phyloP scores from a whole-genome alignment of 352 stramenopile species.

The Thalassiosira exigua region DNA sequence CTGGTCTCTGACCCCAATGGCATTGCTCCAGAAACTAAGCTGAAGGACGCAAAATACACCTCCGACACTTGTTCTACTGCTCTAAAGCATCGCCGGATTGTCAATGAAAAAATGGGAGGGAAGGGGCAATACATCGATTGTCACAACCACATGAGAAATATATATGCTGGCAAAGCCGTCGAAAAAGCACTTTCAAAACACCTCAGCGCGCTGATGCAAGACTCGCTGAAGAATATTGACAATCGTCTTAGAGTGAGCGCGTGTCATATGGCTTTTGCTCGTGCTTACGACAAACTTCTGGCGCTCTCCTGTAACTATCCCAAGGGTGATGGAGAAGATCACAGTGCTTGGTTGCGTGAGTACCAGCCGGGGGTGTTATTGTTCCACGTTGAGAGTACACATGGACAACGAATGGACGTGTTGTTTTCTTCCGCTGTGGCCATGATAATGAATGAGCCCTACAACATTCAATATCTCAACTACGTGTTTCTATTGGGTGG shows the following conservation, averaged over 20 bases:
- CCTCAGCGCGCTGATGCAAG: too few relatives aligned
- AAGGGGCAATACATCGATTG: constrained; percentile 21
- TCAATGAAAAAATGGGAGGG: constrained; percentile 13
- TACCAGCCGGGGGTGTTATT: constrained; percentile 29
- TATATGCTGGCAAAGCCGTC: constrained; percentile 21
- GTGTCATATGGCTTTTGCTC: constrained; percentile 24
- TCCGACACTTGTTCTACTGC: constrained; percentile 30
- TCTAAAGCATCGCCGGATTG: constrained; percentile 24
- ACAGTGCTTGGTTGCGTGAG: constrained; percentile 24
- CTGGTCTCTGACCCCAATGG: background rate
- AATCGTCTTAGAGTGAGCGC: constrained; percentile 17
- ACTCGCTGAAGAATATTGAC: constrained; percentile 42
- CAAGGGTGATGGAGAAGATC: constrained; percentile 26
- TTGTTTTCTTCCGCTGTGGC: constrained; percentile 16
- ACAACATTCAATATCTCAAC: constrained; percentile 38
- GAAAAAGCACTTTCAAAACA: constrained; percentile 3
- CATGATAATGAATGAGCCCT: constrained; percentile 39
- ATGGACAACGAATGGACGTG: constrained; percentile 26
- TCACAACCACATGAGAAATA: constrained; percentile 35
- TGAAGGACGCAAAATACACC: constrained; percentile 10
- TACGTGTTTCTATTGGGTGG: constrained; percentile 1
- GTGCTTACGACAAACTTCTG: constrained; percentile 41
- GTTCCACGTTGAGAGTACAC: constrained; percentile 25
- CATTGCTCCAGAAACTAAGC: constrained; percentile 22
- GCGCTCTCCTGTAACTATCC: constrained; percentile 31